Base-by-base conservation (phyloP, 2,329 filamentous ascomycete species). In the Epichloe aotearoae region DNA sequence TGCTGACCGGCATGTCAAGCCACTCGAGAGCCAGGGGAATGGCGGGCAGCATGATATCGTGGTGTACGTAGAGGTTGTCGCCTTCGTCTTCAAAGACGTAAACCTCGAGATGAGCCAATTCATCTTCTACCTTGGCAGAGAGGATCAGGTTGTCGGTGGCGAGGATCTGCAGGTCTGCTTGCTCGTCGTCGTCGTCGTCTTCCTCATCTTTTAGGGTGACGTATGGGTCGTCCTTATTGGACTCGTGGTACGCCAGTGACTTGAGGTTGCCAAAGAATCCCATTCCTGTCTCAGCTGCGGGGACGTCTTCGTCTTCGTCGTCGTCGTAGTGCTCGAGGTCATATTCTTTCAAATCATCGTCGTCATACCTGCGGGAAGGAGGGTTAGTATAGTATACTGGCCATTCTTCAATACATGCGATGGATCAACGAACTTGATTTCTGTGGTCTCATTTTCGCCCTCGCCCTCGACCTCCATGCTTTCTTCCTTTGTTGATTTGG, bases 11-110 rank as follows among this genome's bases (percentile, higher is more conserved):
- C 51, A 95, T 76, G 65, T 96, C 88, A 43, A 98, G 71, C 93
- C 93, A 98, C 72, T 98, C 93, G 40, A 97, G 79, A 62, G 88
- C 93, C 6, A 98, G 80, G 11, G 93, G 93, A 63, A 98, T 95
- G 23, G 91, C 91, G 34, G 93, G 93, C 51, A 98, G 79, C 91
- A 98, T 97, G 61, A 98, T 95, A 68, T 98, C 93, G 77, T 98
- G 93, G 72, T 98, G 93, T 23, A 98, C 91, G 67, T 98, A 98
- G 54, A 98, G 83, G 66, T 98, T 98, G 69, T 97, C 93, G 43
- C 84, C 86, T 55, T 82, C 82, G 60, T 97, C 93, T 68, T 98
- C 93, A 69, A 97, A 98, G 30, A 98, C 89, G 63, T 97, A 96
- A 19, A 97, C 86, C 67, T 98, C 93, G 26, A 98, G 75, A 68